These are phyloP conservation scores for Rhododendron vialii DNA, from an alignment of 148 eudicot genomes.

Conservation along the genomic window DNA sequence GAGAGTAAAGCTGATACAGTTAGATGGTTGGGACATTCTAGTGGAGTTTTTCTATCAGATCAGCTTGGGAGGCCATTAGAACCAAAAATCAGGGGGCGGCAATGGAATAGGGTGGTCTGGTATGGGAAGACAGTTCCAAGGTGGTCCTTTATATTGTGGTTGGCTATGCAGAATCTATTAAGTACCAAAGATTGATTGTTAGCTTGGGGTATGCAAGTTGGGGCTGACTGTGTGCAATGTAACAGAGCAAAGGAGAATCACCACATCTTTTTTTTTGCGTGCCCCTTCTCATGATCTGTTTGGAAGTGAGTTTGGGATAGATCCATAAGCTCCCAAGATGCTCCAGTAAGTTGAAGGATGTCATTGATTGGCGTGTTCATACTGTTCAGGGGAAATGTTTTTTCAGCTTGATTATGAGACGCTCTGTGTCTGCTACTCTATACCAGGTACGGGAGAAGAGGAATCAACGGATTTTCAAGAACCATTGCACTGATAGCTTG, in stretches of 20 bases:
- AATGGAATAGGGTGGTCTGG: background rate
- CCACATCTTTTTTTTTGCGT: background rate
- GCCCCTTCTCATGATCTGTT: background rate
- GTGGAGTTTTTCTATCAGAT: background rate
- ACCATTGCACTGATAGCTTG: background rate
- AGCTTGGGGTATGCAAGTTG: background rate
- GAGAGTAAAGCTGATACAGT: background rate
- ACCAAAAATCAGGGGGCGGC: background rate
- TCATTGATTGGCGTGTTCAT: background rate
- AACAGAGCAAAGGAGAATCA: background rate
- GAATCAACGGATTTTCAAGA: background rate
- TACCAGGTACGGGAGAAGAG: background rate
- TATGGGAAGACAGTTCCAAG: background rate
- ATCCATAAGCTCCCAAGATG: background rate
- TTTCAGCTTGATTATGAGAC: background rate
- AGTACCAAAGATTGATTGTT: background rate
- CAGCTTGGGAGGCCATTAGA: background rate
- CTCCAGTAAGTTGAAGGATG: background rate
- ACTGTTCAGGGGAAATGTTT: background rate
- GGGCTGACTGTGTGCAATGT: background rate
- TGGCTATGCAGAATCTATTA: background rate
- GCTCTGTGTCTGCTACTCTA: background rate
- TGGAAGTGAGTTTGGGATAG: background rate
- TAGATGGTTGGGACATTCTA: background rate
- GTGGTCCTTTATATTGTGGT: background rate